Percentiles rank a stretch among this genome's conserved stretches.
Conservation (phyloP, 1,139 yeast genomes). For the Suhomyces coccinellae region DNA sequence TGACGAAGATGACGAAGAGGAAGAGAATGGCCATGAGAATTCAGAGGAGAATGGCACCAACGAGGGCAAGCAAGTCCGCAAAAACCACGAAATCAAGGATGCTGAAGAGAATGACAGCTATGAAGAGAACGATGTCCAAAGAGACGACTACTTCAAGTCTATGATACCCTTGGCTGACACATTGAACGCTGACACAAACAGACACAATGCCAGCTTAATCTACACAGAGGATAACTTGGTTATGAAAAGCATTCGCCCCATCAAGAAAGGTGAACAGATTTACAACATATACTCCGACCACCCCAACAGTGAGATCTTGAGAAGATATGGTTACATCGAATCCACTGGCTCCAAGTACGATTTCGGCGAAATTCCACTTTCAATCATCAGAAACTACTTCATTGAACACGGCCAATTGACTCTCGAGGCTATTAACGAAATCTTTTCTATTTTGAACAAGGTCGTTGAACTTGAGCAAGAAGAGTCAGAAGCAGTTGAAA, state of each 20-base stretch:
- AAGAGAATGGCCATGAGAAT: background rate
- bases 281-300: conserved; percentile 89
- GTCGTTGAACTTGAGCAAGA: conserved; percentile 29
- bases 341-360: conserved; percentile 71
- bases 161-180: conserved; percentile 95
- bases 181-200: conserved; percentile 77
- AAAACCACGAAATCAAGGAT: conserved; percentile 6
- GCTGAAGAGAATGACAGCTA: conserved; percentile 2
- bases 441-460: conserved; percentile 29
- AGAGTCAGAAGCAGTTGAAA: conserved; percentile 47
- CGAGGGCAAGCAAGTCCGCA: conserved; percentile 5
- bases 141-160: conserved; percentile 62
- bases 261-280: conserved; percentile 67
- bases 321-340: conserved; percentile 93
- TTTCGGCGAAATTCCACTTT: conserved; percentile 70
- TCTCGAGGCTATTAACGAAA: conserved; percentile 27
- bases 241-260: conserved; percentile 69
- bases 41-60: conserved; percentile 1
- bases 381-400: conserved; percentile 37
- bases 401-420: conserved; percentile 23
- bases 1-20: conserved; percentile 21
- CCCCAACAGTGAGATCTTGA: conserved; percentile 82
- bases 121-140: conserved; percentile 15
- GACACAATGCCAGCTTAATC: conserved; percentile 72
- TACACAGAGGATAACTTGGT: conserved; percentile 49